Conservation (phyloP, 768 basidiomycete genomes). For the Pulveroboletus sp. region DNA sequence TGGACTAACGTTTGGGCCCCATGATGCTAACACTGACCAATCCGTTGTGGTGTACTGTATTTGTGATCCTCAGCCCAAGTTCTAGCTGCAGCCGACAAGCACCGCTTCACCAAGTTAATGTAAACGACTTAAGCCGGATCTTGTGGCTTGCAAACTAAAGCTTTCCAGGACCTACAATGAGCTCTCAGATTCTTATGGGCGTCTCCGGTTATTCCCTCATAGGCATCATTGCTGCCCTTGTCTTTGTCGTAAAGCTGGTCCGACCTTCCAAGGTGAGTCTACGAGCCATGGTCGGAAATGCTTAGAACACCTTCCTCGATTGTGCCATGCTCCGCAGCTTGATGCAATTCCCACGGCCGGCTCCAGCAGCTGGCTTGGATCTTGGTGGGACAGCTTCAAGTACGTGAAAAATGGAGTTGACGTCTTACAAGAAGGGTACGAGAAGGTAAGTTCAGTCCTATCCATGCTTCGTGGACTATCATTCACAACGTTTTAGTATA, state of each 20-base stretch:
- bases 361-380: slow-evolving; percentile 21
- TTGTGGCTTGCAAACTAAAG: too few relatives aligned
- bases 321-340: slow-evolving; percentile 9
- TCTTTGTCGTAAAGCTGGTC: neutral
- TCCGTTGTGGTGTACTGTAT: too few relatives aligned
- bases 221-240: neutral
- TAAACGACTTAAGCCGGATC: too few relatives aligned
- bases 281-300: neutral
- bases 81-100: too few relatives aligned
- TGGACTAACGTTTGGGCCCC: too few relatives aligned
- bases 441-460: slow-evolving; percentile 16
- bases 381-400: slow-evolving; percentile 20
- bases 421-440: slow-evolving; percentile 32
- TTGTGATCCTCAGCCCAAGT: too few relatives aligned
- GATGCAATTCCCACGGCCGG: slow-evolving; percentile 29
- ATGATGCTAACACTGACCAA: too few relatives aligned
- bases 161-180: neutral
- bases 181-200: neutral
- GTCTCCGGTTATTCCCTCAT: neutral
- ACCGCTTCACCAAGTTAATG: too few relatives aligned
- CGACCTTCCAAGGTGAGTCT: slow-evolving; percentile 1
- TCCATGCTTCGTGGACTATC: too few relatives aligned
- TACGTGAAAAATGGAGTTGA: slow-evolving; percentile 12
- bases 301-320: neutral
- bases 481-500: slow-evolving; percentile 18